Base-by-base conservation (phyloP, 2,329 filamentous ascomycete genomes). In the Fusarium azukiicola region DNA sequence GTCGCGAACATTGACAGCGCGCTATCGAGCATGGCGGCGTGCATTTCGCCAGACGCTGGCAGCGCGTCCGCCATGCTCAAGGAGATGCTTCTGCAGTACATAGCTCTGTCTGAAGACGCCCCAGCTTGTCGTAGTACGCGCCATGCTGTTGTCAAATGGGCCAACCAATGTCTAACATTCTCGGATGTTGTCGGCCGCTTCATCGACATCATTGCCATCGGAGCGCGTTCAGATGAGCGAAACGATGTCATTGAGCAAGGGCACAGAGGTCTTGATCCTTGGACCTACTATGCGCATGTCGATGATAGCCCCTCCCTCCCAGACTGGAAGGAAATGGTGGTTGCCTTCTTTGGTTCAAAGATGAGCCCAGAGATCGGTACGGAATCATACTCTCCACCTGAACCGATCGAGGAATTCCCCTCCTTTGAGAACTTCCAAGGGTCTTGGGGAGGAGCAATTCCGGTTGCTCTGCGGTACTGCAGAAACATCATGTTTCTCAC, bases 161-260 rank as follows among this genome's bases (percentile, higher is more conserved):
- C 96, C 16, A 99, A 99, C 84, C 93, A 96, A 67, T 98, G 96
- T 82, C 90, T 99, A 9, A 93, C 95, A 2, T 99, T 96, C 81
- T 91, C 91, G 27, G 96, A 98, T 82, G 91, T 96, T 14, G 90
- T 95, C 49, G 98, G 94, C 38, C 93, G 98, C 66, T 99, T 96
- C 96, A 96, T 99, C 63, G 94, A 99, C 85, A 92, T 99, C 21
- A 90, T 99, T 67, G 97, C 97, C 12, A 89, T 98, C 13, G 94
- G 93, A 21, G 94, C 94, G 17, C 91, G 91, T 6, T 86, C 89
- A 5, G 92, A 93, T 67, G 95, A 97, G 84, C 93, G 96, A 61
- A 95, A 94, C 75, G 97, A 99, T 84, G 94, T 99, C 6, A 88
- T 96, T 2, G 98, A 99, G 84, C 97, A 99, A 87, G 98, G 97